phyloP scores from a whole-genome alignment of 345 rosid genomes.

The Populus simonii region DNA sequence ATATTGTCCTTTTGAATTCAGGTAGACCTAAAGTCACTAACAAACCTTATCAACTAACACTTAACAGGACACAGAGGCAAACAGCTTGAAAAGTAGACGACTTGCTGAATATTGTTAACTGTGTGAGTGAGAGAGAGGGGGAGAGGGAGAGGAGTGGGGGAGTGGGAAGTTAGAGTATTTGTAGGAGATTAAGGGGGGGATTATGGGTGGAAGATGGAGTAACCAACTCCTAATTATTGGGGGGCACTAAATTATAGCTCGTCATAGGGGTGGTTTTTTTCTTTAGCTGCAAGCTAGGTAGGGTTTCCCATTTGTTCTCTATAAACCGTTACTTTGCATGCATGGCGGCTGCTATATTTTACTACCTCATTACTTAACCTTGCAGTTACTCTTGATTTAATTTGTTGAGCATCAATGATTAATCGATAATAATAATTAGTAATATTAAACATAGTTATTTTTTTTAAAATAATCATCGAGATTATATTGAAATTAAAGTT shows the following conservation, averaged over 20 bases:
- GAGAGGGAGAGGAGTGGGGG: conserved; percentile 4
- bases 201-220: not conserved
- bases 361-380: not conserved
- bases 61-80: not conserved
- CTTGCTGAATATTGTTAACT: not conserved
- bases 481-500: too few species aligned
- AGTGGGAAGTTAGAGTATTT: conserved; percentile 7
- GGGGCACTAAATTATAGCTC: not conserved
- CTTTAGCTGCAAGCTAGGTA: too few species aligned
- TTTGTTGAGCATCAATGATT: not conserved
- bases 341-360: conserved; percentile 1
- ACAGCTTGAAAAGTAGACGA: not conserved
- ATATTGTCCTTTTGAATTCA: not conserved
- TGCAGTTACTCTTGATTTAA: not conserved
- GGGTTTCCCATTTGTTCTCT: conserved; percentile 4
- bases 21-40: conserved; percentile 5
- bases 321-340: not conserved
- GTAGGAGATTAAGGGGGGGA: not conserved
- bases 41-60: conserved; percentile 4
- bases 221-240: conserved; percentile 3
- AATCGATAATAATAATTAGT: not conserved
- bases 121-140: not conserved
- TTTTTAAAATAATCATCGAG: too few species aligned
- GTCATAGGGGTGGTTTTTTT: not conserved
- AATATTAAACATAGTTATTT: not conserved